Conservation (phyloP, 1,139 yeast species). For the Pichia sp. region DNA sequence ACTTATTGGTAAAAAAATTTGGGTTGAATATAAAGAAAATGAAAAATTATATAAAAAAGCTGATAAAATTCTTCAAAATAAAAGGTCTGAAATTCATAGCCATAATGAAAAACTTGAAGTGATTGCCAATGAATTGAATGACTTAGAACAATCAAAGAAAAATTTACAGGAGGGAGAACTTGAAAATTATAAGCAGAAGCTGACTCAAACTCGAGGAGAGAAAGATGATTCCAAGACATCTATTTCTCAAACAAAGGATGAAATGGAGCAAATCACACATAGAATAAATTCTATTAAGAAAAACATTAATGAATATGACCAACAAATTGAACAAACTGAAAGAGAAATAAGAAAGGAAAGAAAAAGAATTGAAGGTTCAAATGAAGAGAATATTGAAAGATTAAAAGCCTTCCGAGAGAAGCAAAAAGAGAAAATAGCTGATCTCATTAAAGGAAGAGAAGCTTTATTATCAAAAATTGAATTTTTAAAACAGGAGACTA, state of each 20-base stretch:
- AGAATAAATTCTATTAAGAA: slow-evolving; percentile 3
- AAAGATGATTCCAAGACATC: slow-evolving; percentile 8
- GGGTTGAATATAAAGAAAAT: slow-evolving; percentile 47
- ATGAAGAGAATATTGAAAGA: slow-evolving; percentile 21
- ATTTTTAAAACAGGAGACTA: slow-evolving; percentile 23
- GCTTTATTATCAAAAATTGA: slow-evolving; percentile 8
- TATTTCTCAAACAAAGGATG: slow-evolving; percentile 10
- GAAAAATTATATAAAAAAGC: slow-evolving; percentile 30
- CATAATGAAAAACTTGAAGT: background rate
- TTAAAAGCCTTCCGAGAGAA: slow-evolving; percentile 13
- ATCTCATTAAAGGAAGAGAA: slow-evolving; percentile 10
- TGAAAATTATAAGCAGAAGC: slow-evolving; percentile 2
- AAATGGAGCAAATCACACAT: slow-evolving; percentile 12
- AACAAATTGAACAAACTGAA: slow-evolving; percentile 16
- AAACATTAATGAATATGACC: slow-evolving; percentile 13
- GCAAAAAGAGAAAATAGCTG: slow-evolving; percentile 15
- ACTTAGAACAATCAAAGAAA: background rate
- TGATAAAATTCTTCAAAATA: slow-evolving; percentile 25
- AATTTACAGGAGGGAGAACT: slow-evolving; percentile 7
- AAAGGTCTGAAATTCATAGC: slow-evolving; percentile 14
- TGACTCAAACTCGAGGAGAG: slow-evolving; percentile 12
- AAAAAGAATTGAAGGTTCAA: slow-evolving; percentile 17
- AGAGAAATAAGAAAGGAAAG: slow-evolving; percentile 27
- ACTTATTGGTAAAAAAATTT: slow-evolving; percentile 55
- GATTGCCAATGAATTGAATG: background rate